Evolutionary conservation across 164 flowering plant genomes (phyloP).

Genomic region (Paratinospora sagittata): DNA sequence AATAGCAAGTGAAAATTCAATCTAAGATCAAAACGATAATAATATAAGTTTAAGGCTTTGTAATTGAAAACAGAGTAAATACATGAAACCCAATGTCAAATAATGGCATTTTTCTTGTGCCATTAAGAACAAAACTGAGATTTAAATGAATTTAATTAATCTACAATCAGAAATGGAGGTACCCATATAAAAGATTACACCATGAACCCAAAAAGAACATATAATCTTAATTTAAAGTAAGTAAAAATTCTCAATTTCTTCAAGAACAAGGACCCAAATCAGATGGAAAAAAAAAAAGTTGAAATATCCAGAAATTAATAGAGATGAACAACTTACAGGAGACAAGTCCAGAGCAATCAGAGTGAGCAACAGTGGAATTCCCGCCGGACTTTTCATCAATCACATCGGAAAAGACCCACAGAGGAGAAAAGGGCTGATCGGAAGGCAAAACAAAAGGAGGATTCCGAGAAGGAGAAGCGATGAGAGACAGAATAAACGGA

Average conservation of each 20-base stretch:
- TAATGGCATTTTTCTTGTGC: no score
- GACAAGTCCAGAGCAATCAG: constrained; percentile 7
- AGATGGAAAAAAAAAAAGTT: no score
- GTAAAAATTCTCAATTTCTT: neutral
- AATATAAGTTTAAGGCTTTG: no score
- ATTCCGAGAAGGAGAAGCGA: constrained; percentile 27
- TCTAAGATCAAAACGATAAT: no score
- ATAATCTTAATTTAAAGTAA: neutral
- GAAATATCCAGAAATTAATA: neutral
- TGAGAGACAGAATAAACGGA: neutral
- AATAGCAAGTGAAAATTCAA: no score
- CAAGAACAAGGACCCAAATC: neutral
- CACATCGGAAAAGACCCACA: constrained; percentile 67
- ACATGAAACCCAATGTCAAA: no score
- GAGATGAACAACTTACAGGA: constrained; percentile 25
- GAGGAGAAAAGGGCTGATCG: constrained; percentile 68
- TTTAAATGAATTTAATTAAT: no score
- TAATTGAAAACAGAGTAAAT: no score
- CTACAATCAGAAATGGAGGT: no score
- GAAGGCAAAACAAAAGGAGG: constrained; percentile 38
- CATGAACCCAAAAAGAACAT: no score
- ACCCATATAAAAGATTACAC: no score
- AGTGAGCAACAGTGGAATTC: neutral
- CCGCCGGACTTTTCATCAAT: constrained; percentile 24
- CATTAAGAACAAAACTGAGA: no score